phyloP scores from a whole-genome alignment of 768 basidiomycete species.

The Tephrocybe sp. region DNA sequence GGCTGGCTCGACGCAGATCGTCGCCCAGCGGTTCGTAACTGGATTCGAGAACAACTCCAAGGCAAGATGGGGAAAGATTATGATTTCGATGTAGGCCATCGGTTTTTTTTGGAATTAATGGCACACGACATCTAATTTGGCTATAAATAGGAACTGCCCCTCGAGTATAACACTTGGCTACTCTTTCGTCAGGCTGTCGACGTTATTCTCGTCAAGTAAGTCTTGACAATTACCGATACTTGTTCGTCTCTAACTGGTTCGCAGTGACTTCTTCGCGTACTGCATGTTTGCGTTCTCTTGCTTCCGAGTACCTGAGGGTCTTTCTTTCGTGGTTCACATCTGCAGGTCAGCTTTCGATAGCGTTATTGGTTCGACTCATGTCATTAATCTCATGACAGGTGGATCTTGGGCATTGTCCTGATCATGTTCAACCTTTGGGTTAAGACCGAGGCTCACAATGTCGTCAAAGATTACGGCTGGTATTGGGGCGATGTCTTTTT shows the following conservation, averaged over 20 bases:
- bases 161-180: conserved; percentile 97
- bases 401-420: conserved; percentile 81
- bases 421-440: conserved; percentile 98
- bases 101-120: not conserved
- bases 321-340: conserved; percentile 71
- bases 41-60: conserved; percentile 84
- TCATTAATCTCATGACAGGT: conserved; percentile 42
- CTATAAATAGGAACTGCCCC: conserved; percentile 67
- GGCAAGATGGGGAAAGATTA: conserved; percentile 96
- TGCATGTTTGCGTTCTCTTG: conserved; percentile 94
- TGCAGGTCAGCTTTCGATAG: conserved; percentile 51
- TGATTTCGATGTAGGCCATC: conserved; percentile 81
- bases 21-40: conserved; percentile 60
- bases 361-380: not conserved
- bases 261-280: conserved; percentile 91
- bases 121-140: conserved; percentile 5
- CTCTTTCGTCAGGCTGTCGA: conserved; percentile 96
- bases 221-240: conserved; percentile 12
- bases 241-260: not conserved
- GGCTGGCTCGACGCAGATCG: conserved; percentile 88
- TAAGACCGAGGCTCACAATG: conserved; percentile 95
- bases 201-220: conserved; percentile 92
- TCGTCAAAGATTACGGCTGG: conserved; percentile 98
- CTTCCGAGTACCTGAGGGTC: conserved; percentile 79
- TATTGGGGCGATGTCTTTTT: conserved; percentile 96